Base-by-base conservation (phyloP, 1,139 yeast species). In the Candida pseudoviswanathii region DNA sequence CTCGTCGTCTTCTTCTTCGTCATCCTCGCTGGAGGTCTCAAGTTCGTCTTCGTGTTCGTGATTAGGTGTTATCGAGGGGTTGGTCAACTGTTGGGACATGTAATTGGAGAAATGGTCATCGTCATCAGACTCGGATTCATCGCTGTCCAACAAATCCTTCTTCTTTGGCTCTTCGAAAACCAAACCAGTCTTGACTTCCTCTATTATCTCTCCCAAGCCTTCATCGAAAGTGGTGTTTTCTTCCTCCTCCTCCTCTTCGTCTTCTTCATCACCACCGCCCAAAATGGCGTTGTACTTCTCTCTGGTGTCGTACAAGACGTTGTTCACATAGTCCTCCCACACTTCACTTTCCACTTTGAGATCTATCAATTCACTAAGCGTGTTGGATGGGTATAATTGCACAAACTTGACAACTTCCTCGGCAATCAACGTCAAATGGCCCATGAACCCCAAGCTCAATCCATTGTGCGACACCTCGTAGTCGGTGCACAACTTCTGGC, bases 341-440 rank as follows among this genome's bases (percentile, higher is more conserved):
- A 77, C 74, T 22, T 78, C 84, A 51, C 83, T 78, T 49, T 81
- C 77, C 7, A 85, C 79, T 43, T 83, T 83, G 22, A 71, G 77
- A 53, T 83, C 83, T 33, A 89, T 84, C 11, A 80, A 71, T 29
- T 80, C 80, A 49, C 89, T 81, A 31, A 86, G 70, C 1, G 84
- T 70, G 55, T 77, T 81, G 37, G 85, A 80, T 1, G 90, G 84
- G 59, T 84, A 86, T 22, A 86, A 69, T 44, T 89, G 90, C 29
- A 92, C 87, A 66, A 94, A 94, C 65, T 95, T 95, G 51, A 94
- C 97, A 42, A 94, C 96, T 65, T 94, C 99, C 65, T 95, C 99
- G 6, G 97, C 96, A 54, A 95, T 92, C 55, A 94, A 76, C 0
- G 97, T 94, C 63, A 94, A 76, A 68, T 94, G 99, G 29, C 99